Conservation (phyloP, 2,329 filamentous ascomycete genomes). For the Epicoccum sorghinum region DNA sequence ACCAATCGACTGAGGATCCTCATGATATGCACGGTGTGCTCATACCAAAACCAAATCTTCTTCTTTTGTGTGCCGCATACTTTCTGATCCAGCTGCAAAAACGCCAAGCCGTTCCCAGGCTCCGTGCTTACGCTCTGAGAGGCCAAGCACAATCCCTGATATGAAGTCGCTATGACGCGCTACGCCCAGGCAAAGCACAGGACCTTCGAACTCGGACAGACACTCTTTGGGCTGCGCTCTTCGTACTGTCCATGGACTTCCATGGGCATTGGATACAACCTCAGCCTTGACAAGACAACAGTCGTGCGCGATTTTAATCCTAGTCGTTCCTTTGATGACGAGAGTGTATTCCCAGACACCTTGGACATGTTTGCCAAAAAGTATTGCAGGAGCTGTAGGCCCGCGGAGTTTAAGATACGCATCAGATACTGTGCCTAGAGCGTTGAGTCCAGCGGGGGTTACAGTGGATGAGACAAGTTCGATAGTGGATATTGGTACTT, state of each 20-base stretch:
- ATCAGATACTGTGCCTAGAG: constrained; percentile 33
- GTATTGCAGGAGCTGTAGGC: constrained; percentile 22
- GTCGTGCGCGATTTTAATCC: constrained; percentile 36
- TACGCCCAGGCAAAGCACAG: constrained; percentile 36
- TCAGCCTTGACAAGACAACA: constrained; percentile 29
- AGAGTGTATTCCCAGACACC: constrained; percentile 32
- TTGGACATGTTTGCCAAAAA: constrained; percentile 23
- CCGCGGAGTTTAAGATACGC: constrained; percentile 33
- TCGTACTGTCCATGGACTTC: constrained; percentile 23
- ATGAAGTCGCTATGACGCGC: constrained; percentile 33
- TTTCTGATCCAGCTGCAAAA: constrained; percentile 35
- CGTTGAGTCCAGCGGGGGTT: constrained; percentile 31
- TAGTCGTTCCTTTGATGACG: constrained; percentile 34
- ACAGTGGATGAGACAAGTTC: constrained; percentile 24
- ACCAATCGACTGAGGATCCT: not conserved
- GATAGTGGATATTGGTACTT: constrained; percentile 22
- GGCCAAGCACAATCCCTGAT: constrained; percentile 37
- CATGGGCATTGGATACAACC: constrained; percentile 2
- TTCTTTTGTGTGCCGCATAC: constrained; percentile 25
- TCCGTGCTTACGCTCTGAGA: constrained; percentile 13
- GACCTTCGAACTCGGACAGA: constrained; percentile 25
- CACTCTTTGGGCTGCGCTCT: constrained; percentile 26
- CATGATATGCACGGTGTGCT: constrained; percentile 3
- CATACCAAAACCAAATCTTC: constrained; percentile 25
- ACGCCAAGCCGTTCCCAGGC: constrained; percentile 38